Base-by-base conservation (phyloP, 805 yeast genomes). In the Sporopachydermia lactativora region DNA sequence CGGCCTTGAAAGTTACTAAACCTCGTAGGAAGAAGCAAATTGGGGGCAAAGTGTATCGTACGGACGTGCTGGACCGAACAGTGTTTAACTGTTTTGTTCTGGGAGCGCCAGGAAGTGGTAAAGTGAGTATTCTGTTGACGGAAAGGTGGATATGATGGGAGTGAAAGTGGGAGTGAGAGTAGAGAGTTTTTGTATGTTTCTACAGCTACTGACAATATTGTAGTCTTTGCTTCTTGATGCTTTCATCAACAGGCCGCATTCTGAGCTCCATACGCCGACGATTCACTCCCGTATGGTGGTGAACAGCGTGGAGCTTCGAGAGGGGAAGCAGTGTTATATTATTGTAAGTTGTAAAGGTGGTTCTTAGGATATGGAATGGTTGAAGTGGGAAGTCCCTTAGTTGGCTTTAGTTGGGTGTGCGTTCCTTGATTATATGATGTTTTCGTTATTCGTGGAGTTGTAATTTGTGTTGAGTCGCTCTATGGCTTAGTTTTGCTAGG, bases 321-420 rank as follows among this genome's bases (percentile, higher is more conserved):
- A 97, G 2, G 97, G 98, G 2, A 88, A 84, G 53, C 98, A 92
- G 57, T 86, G 94, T 54, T 92, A 92, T 53, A 61, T 92, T 52
- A 84, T 92, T 40, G 31, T 24, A 24, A n/a, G n/a, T n/a, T n/a
- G n/a, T n/a, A n/a, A n/a, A n/a, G n/a, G n/a, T n/a, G n/a, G n/a
- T n/a, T n/a, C n/a, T n/a, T n/a, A n/a, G n/a, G n/a, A n/a, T n/a
- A n/a, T n/a, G n/a, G n/a, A n/a, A n/a, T n/a, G n/a, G n/a, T n/a
- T n/a, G n/a, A n/a, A n/a, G n/a, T n/a, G n/a, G n/a, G n/a, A n/a
- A n/a, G n/a, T n/a, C n/a, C n/a, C n/a, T n/a, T n/a, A n/a, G n/a
- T n/a, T n/a, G n/a, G n/a, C n/a, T n/a, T n/a, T n/a, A n/a, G n/a
- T n/a, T n/a, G n/a, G n/a, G n/a, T n/a, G n/a, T n/a, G n/a, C n/a